A percentile compares a stretch with the other conserved stretches of the same genome.
Evolutionary conservation across 257 asterid genomes (phyloP).

Genomic region (Solanum bulbocastanum): DNA sequence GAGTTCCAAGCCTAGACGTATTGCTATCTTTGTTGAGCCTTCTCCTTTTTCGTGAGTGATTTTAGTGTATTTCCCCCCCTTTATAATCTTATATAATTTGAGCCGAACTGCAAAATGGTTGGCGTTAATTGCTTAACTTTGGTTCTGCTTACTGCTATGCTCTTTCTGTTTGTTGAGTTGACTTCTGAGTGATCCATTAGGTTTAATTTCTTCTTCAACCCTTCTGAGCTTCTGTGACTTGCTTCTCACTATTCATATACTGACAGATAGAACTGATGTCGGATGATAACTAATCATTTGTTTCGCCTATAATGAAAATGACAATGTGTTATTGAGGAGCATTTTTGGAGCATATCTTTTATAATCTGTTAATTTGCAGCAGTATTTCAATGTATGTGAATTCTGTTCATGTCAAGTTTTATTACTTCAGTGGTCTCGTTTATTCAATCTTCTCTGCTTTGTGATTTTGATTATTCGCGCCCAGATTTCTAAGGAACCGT

Average conservation of each 20-base stretch:
- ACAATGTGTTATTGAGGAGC: background rate
- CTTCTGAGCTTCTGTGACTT: background rate
- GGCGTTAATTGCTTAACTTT: background rate
- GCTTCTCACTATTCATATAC: background rate
- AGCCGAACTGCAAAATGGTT: background rate
- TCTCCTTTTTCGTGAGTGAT: slow-evolving; percentile 96
- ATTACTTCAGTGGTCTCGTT: background rate
- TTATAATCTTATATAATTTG: background rate
- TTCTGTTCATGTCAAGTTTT: background rate
- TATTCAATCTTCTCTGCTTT: background rate
- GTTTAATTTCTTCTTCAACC: background rate
- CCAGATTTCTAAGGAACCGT: background rate
- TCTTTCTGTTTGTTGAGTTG: background rate
- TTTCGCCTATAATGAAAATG: background rate
- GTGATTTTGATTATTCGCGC: background rate
- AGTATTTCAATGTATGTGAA: background rate
- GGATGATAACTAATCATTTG: background rate
- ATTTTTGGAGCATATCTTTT: background rate
- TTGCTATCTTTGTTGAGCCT: slow-evolving; percentile 96
- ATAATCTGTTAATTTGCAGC: background rate
- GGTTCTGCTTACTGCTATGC: background rate
- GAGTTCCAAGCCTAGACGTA: slow-evolving; percentile 64
- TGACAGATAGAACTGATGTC: background rate
- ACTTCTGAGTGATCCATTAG: background rate
- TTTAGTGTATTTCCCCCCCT: background rate